A percentile compares a stretch with the other conserved stretches of the same genome.
Evolutionary conservation across 306 rosid genomes (phyloP).

Genomic region (Acmispon strigosus): DNA sequence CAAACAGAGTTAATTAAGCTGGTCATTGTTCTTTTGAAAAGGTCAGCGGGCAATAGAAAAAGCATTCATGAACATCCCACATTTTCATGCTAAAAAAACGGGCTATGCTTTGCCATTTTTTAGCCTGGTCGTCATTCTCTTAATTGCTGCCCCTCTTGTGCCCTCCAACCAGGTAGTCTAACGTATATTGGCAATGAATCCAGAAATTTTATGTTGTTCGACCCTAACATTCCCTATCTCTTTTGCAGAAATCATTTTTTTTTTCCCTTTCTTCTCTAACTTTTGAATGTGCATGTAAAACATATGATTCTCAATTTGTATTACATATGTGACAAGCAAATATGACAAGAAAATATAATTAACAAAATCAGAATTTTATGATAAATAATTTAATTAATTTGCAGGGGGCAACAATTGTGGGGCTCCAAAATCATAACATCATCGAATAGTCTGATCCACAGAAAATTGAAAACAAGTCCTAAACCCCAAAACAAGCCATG

Average conservation of each 20-base stretch:
- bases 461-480: background rate
- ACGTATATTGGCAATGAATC: too few relatives aligned
- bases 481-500: constrained; percentile 20
- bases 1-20: background rate
- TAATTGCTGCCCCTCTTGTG: background rate
- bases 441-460: background rate
- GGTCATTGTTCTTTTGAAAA: constrained; percentile 14
- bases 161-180: constrained; percentile 19
- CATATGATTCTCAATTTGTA: too few relatives aligned
- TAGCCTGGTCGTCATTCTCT: constrained; percentile 6
- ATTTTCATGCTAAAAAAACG: constrained; percentile 42
- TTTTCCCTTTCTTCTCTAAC: too few relatives aligned
- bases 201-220: too few relatives aligned
- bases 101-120: constrained; percentile 27
- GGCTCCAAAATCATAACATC: background rate
- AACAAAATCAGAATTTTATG: background rate
- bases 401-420: background rate
- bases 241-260: background rate
- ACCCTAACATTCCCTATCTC: background rate
- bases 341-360: too few relatives aligned
- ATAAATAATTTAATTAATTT: background rate
- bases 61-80: constrained; percentile 20
- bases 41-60: constrained; percentile 24
- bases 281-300: too few relatives aligned
- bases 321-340: too few relatives aligned